Evolutionary conservation across 768 basidiomycete species (phyloP).

Genomic region (Tephrocybe sp.): DNA sequence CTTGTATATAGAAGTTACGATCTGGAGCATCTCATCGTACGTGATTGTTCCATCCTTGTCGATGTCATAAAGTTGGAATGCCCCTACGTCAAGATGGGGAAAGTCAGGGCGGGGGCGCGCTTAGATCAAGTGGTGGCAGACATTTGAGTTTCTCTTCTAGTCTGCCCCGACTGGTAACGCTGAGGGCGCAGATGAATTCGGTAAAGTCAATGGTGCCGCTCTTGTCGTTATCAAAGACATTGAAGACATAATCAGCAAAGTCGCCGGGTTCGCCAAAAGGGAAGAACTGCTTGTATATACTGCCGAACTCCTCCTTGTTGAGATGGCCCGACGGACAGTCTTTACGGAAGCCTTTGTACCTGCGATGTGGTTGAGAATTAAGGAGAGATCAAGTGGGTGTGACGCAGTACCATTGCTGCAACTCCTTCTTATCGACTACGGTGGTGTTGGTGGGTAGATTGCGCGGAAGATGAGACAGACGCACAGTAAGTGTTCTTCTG

Average conservation of each 20-base stretch:
- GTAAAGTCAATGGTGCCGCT: slow-evolving; percentile 99
- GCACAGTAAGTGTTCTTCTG: slow-evolving; percentile 98
- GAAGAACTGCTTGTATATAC: slow-evolving; percentile 99
- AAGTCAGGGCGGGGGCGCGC: slow-evolving; percentile 15
- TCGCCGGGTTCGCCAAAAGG: slow-evolving; percentile 97
- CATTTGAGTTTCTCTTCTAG: slow-evolving; percentile 99
- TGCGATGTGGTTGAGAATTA: slow-evolving; percentile 30
- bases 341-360: slow-evolving; percentile 99
- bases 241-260: slow-evolving; percentile 98
- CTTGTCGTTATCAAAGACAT: slow-evolving; percentile 94
- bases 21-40: slow-evolving; percentile 98
- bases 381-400: slow-evolving; percentile 4
- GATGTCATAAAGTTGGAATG: slow-evolving; percentile 98
- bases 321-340: slow-evolving; percentile 97
- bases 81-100: slow-evolving; percentile 64
- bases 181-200: slow-evolving; percentile 98
- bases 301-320: slow-evolving; percentile 92
- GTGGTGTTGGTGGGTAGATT: slow-evolving; percentile 15
- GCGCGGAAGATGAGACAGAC: slow-evolving; percentile 22
- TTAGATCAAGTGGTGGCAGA: slow-evolving; percentile 39
- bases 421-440: slow-evolving; percentile 92
- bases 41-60: slow-evolving; percentile 98
- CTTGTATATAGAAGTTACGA: slow-evolving; percentile 98
- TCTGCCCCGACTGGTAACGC: slow-evolving; percentile 89
- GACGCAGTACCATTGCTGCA: slow-evolving; percentile 80